Evolutionary conservation across 2,329 filamentous ascomycete species (phyloP), one percentile per base, ranked within the genome.

Genomic region (Claviceps sorghi): DNA sequence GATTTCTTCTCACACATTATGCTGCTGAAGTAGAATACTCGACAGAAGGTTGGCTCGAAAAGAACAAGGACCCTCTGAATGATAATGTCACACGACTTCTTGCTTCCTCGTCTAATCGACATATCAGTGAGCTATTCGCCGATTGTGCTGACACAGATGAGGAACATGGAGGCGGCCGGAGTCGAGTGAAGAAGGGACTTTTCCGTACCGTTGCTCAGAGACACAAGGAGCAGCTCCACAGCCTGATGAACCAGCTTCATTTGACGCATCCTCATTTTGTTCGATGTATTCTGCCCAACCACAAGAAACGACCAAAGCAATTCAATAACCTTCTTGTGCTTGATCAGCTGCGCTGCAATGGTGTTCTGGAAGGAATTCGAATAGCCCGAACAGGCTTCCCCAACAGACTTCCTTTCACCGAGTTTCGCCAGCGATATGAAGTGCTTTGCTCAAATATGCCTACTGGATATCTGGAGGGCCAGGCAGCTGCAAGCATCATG

Each of bases 221-320:
- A 61, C 93, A 98, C 73, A 98, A 98, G 68, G 93, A 98, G 67
- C 91, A 97, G 60, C 78, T 98, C n/a, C 87, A 89, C n/a, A 94
- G 83, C 56, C 72, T 98, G 54, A 98, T 98, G 93, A 76, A 78
- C 15, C 89, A 97, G 62, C 78, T 98, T 17, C 86, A 98, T 66
- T 94, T 87, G 0, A 98, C 93, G 0, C 93, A 98, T 65, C 94
- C 94, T 53, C 93, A 98, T 67, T 98, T 98, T 65, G 93, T 98
- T 32, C 86, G 93, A 47, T 98, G 93, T 65, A 98, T 98, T 56
- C 76, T 98, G 54, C 94, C 93, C 3, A 98, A 98, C 64, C 93
- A 98, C 73, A 96, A 95, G 69, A 98, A 98, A 69, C 80, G 84
- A 26, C 88, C 93, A 0, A 98, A 98, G 68, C 86, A 90, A 64